phyloP scores from a whole-genome alignment of 768 basidiomycete species.

The Gloeopeniophorella convolvens region DNA sequence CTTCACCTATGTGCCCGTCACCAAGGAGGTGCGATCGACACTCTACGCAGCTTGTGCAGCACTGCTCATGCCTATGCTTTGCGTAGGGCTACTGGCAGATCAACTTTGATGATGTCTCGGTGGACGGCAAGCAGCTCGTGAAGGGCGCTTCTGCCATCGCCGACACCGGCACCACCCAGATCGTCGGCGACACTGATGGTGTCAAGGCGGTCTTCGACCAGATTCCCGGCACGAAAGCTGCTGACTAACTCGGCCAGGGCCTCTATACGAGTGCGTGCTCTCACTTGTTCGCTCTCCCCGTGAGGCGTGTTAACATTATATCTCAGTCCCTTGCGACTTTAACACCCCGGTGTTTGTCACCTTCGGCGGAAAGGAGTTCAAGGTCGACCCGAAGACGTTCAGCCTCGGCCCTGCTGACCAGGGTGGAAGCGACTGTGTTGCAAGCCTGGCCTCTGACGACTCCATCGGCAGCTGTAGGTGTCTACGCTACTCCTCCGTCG shows the following conservation, averaged over 20 bases:
- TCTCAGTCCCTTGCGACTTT: slow-evolving; percentile 23
- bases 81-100: slow-evolving; percentile 22
- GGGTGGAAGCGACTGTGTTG: slow-evolving; percentile 15
- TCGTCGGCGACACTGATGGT: slow-evolving; percentile 16
- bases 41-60: background rate
- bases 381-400: slow-evolving; percentile 21
- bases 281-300: background rate
- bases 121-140: background rate
- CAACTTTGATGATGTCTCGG: slow-evolving; percentile 8
- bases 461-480: background rate
- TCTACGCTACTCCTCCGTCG: background rate
- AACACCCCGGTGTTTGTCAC: slow-evolving; percentile 23
- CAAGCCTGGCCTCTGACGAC: slow-evolving; percentile 9
- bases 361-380: slow-evolving; percentile 26
- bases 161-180: slow-evolving; percentile 23
- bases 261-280: background rate
- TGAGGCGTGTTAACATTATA: background rate
- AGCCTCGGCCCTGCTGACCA: slow-evolving; percentile 27
- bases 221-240: slow-evolving; percentile 17
- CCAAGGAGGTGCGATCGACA: background rate
- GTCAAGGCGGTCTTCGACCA: slow-evolving; percentile 11
- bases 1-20: slow-evolving; percentile 6
- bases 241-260: background rate
- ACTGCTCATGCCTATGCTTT: background rate
- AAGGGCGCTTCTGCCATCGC: slow-evolving; percentile 10